phyloP scores from a whole-genome alignment of 2,329 filamentous ascomycete genomes.

The Chaetomiaceae sp. region DNA sequence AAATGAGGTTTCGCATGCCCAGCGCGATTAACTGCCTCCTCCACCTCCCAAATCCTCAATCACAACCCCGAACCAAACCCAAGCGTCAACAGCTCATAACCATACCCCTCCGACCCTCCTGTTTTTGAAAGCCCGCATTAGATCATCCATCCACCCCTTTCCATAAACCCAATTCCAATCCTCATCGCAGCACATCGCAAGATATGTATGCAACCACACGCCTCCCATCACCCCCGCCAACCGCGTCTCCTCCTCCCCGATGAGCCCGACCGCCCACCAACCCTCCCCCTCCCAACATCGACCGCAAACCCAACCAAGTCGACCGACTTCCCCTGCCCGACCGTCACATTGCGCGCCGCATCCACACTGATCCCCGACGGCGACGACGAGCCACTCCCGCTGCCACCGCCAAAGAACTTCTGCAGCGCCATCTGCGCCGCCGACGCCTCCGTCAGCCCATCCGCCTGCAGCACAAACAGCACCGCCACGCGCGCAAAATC shows the following conservation, averaged over 20 bases:
- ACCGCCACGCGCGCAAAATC: constrained; percentile 60
- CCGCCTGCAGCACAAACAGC: constrained; percentile 55
- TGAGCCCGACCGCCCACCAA: constrained; percentile 17
- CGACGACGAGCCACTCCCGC: constrained; percentile 24
- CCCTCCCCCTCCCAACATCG: constrained; percentile 27
- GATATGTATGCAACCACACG: too few relatives aligned
- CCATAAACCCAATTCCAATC: too few relatives aligned
- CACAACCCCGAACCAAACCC: too few relatives aligned
- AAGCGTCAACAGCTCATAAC: too few relatives aligned
- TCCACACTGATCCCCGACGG: constrained; percentile 24
- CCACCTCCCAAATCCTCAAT: too few relatives aligned
- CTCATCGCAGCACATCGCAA: too few relatives aligned
- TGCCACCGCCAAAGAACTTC: constrained; percentile 43
- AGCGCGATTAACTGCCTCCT: neutral
- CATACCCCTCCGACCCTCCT: too few relatives aligned
- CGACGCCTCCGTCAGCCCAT: constrained; percentile 44
- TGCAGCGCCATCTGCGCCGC: constrained; percentile 50
- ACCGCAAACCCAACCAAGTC: constrained; percentile 45
- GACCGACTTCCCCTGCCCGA: constrained; percentile 37
- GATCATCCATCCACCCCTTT: too few relatives aligned
- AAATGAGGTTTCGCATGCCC: neutral
- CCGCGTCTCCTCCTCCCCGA: too few relatives aligned
- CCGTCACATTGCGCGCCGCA: constrained; percentile 33
- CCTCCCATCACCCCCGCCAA: neutral
- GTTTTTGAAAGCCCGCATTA: too few relatives aligned